Evolutionary conservation across 2,329 filamentous ascomycete genomes (phyloP).

Genomic region (Rhynchosporium graminicola): DNA sequence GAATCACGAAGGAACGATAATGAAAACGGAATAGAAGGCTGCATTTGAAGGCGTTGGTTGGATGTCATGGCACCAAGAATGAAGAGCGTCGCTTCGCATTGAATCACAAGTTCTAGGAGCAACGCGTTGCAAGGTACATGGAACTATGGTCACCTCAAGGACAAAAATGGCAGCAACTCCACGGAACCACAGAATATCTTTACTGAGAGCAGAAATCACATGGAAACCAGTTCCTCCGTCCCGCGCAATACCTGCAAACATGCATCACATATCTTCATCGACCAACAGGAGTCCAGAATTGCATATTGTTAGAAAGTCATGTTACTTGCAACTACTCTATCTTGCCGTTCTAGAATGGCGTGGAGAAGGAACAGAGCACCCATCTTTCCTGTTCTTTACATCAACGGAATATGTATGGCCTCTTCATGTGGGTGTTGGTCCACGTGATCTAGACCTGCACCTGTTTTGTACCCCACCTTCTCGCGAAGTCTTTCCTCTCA

Average conservation of each 20-base stretch:
- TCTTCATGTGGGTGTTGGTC: conserved; percentile 1
- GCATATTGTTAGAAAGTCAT: conserved; percentile 13
- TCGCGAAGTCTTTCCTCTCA: conserved; percentile 11
- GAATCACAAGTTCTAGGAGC: conserved; percentile 18
- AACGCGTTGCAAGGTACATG: conserved; percentile 9
- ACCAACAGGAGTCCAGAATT: conserved; percentile 16
- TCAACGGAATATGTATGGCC: neutral
- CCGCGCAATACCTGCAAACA: conserved; percentile 5
- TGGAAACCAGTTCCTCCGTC: conserved; percentile 1
- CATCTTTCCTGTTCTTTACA: conserved; percentile 1
- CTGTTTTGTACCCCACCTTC: conserved; percentile 4
- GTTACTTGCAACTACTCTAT: conserved; percentile 15
- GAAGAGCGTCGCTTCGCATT: conserved; percentile 15
- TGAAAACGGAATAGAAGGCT: conserved; percentile 18
- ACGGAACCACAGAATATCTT: conserved; percentile 22
- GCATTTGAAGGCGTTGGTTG: conserved; percentile 29
- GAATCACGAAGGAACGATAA: conserved; percentile 23
- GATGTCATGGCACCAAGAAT: conserved; percentile 19
- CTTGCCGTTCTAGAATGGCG: neutral
- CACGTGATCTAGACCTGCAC: conserved; percentile 17
- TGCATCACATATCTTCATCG: conserved; percentile 1
- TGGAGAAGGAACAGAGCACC: conserved; percentile 18
- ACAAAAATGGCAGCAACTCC: conserved; percentile 20
- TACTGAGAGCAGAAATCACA: conserved; percentile 21
- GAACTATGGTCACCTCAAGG: conserved; percentile 22